These are phyloP conservation scores for Harrya chromipes DNA, from an alignment of 768 basidiomycete genomes.

Conservation along the genomic window DNA sequence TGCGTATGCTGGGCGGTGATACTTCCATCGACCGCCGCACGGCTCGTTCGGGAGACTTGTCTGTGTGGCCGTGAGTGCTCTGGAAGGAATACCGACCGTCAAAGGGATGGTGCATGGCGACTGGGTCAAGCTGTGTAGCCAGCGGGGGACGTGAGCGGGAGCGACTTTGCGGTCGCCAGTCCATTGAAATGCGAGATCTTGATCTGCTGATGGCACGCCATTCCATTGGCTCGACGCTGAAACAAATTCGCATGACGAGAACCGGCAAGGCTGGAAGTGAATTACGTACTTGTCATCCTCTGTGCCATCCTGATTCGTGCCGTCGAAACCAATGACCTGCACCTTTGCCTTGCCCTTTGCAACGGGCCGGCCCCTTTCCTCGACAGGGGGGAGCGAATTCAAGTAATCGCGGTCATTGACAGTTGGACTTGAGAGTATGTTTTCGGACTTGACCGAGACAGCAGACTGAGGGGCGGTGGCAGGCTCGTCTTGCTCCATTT, in stretches of 20 bases:
- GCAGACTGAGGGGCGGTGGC: background rate
- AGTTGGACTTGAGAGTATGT: background rate
- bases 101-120: slow-evolving; percentile 30
- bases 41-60: slow-evolving; percentile 28
- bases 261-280: slow-evolving; percentile 20
- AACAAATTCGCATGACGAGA: slow-evolving; percentile 25
- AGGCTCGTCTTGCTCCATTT: slow-evolving; percentile 65
- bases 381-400: slow-evolving; percentile 20
- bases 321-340: slow-evolving; percentile 80
- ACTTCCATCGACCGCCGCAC: slow-evolving; percentile 21
- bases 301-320: slow-evolving; percentile 62
- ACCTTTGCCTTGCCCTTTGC: slow-evolving; percentile 81
- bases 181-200: slow-evolving; percentile 87
- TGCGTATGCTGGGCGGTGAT: slow-evolving; percentile 34
- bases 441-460: slow-evolving; percentile 25
- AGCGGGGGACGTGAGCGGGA: slow-evolving; percentile 74
- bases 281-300: slow-evolving; percentile 73
- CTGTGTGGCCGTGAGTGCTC: slow-evolving; percentile 21
- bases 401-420: slow-evolving; percentile 2
- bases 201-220: slow-evolving; percentile 92
- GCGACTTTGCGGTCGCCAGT: slow-evolving; percentile 79
- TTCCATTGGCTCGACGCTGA: slow-evolving; percentile 71
- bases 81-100: slow-evolving; percentile 49
- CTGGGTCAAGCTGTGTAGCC: slow-evolving; percentile 47
- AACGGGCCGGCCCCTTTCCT: slow-evolving; percentile 67